phyloP scores from a whole-genome alignment of 768 basidiomycete species.

The Galerina sulciceps region DNA sequence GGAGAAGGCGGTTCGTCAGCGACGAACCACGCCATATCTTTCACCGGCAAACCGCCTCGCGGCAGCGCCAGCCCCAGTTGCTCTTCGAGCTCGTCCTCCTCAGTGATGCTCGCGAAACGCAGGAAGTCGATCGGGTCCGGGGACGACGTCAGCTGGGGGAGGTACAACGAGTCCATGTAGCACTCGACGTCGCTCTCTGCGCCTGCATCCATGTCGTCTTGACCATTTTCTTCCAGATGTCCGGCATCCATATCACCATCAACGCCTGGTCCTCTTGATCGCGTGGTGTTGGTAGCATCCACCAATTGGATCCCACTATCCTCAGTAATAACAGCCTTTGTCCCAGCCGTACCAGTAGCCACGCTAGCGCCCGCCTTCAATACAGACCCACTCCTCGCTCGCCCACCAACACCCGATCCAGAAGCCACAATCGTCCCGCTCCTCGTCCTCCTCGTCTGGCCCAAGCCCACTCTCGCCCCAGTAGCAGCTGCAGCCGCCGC shows the following conservation, averaged over 20 bases:
- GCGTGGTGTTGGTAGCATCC: too few relatives aligned
- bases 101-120: slow-evolving; percentile 17
- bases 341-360: too few relatives aligned
- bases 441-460: too few relatives aligned
- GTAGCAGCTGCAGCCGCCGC: too few relatives aligned
- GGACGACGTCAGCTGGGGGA: slow-evolving; percentile 21
- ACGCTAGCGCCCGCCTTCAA: neutral
- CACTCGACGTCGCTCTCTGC: slow-evolving; percentile 17
- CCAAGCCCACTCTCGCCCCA: too few relatives aligned
- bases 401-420: neutral
- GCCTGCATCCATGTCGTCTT: neutral
- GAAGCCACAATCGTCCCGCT: too few relatives aligned
- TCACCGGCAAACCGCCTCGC: neutral
- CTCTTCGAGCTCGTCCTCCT: slow-evolving; percentile 21
- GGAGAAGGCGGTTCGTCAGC: slow-evolving; percentile 44
- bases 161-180: slow-evolving; percentile 24
- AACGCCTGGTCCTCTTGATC: neutral
- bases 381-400: slow-evolving; percentile 16
- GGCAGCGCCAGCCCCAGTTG: slow-evolving; percentile 11
- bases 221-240: slow-evolving; percentile 37
- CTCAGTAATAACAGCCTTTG: too few relatives aligned
- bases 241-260: slow-evolving; percentile 28
- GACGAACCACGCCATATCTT: slow-evolving; percentile 31
- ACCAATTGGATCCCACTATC: too few relatives aligned
- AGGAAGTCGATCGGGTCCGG: slow-evolving; percentile 30